Evolutionary conservation across 352 stramenopile genomes (phyloP), one percentile per base, ranked within the genome.

Genomic region (Phytopythium delawarense): DNA sequence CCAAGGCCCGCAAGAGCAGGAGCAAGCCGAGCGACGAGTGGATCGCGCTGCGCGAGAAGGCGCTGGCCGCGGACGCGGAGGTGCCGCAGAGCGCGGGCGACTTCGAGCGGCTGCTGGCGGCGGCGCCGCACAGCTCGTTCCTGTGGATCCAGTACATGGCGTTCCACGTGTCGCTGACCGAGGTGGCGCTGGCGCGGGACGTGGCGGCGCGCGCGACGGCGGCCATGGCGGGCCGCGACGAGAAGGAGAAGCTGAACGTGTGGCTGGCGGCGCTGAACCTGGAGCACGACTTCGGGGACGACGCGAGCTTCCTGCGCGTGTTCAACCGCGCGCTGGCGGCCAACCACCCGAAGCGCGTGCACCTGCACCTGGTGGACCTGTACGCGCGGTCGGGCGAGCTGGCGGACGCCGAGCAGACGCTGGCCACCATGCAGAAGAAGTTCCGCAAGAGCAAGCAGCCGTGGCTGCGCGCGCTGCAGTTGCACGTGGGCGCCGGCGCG

Each of bases 61-160:
- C 92, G 12, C 76, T 99, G 30, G 95, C 94, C 2, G 94, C 88
- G 72, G 92, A 90, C 50, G 91, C 98, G 39, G 87, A 95, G 30
- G 91, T 91, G 39, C 94, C 96, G 32, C 91, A 98, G 69, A 97
- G 84, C 9, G 79, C 92, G 15, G 91, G 92, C 49, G 96, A 98
- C 70, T 99, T 97, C 74, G 96, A 99, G 72, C 94, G 96, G 23
- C 74, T 98, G 49, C 73, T 99, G 53, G 92, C 92, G 13, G 91
- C 94, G 53, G 96, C 87, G 57, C 96, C 96, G 18, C 97, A 98
- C 71, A 97, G 87, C 65, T 98, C 94, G 52, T 98, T 97, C 75
- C 60, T 98, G 63, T 99, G 96, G 96, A 98, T 99, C 67, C 91
- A 96, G 68, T 99, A 98, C 81, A 98, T 99, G 96, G 96, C 96